These are phyloP conservation scores for Erythrophleum fordii DNA, from an alignment of 306 rosid genomes.

Conservation along the genomic window DNA sequence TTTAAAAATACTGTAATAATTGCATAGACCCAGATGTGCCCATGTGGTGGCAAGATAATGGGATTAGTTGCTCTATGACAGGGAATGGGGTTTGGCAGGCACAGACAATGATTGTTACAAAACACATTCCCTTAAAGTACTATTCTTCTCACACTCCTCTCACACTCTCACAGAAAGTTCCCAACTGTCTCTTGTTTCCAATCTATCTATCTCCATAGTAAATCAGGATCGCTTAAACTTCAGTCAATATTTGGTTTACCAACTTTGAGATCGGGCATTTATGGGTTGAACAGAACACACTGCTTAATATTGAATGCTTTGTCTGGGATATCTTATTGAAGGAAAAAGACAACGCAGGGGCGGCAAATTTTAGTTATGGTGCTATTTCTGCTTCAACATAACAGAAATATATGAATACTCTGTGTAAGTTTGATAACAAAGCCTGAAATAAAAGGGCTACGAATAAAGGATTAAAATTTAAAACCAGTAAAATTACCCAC, in stretches of 20 bases:
- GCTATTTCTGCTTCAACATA: slow-evolving; percentile 1
- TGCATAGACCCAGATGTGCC: slow-evolving; percentile 62
- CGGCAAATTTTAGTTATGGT: not conserved
- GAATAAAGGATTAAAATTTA: not conserved
- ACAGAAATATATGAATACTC: not conserved
- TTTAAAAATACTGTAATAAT: slow-evolving; percentile 30
- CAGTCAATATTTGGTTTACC: not conserved
- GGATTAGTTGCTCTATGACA: slow-evolving; percentile 46
- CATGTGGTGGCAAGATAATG: slow-evolving; percentile 63
- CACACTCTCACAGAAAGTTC: slow-evolving; percentile 48
- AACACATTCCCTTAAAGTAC: slow-evolving; percentile 51
- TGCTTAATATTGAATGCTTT: slow-evolving; percentile 2
- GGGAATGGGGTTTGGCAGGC: slow-evolving; percentile 54
- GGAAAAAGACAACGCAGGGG: not conserved
- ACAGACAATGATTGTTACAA: slow-evolving; percentile 57
- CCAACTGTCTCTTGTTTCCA: slow-evolving; percentile 45
- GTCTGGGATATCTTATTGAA: not conserved
- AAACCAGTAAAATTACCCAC: slow-evolving; percentile 33
- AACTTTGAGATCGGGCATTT: slow-evolving; percentile 5
- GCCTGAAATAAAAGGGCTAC: not conserved
- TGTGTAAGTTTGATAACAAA: not conserved
- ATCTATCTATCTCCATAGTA: slow-evolving; percentile 12
- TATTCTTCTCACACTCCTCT: slow-evolving; percentile 13
- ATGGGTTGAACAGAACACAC: not conserved
- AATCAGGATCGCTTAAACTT: slow-evolving; percentile 21